Conservation (phyloP, 495 filamentous ascomycete species). For the Talaromyces stipitatus region DNA sequence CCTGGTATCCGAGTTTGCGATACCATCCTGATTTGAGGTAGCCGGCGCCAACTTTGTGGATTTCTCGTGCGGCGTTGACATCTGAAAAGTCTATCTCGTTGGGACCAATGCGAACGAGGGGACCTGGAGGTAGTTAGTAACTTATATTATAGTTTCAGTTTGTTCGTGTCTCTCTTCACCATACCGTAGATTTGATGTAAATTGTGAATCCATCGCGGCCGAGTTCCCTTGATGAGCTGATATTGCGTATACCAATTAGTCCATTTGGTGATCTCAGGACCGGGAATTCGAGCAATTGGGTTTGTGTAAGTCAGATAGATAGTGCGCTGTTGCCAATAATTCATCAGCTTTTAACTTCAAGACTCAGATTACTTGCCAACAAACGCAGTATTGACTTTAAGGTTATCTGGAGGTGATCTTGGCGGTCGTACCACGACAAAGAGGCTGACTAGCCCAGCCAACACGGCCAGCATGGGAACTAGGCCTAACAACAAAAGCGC, state of each 20-base stretch:
- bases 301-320: background rate
- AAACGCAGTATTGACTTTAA: too few relatives aligned
- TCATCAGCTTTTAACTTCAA: too few relatives aligned
- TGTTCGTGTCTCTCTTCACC: background rate
- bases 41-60: conserved; percentile 5
- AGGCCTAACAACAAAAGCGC: background rate
- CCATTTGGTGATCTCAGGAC: background rate
- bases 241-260: background rate
- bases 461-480: background rate
- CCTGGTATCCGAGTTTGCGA: conserved; percentile 3
- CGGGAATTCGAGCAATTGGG: background rate
- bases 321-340: background rate
- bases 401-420: background rate
- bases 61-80: background rate
- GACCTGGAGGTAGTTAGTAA: background rate
- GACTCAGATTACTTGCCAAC: too few relatives aligned
- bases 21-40: conserved; percentile 8
- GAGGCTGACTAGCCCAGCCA: background rate
- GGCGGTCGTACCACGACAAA: background rate
- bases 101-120: conserved; percentile 7
- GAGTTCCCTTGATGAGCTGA: background rate
- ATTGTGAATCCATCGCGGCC: background rate
- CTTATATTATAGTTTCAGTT: background rate
- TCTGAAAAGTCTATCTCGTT: conserved; percentile 6
- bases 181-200: background rate